A percentile compares a stretch with the other conserved stretches of the same genome.
These are phyloP conservation scores for Usnea hakonensis DNA, from an alignment of 495 filamentous ascomycete genomes.

Conservation along the genomic window DNA sequence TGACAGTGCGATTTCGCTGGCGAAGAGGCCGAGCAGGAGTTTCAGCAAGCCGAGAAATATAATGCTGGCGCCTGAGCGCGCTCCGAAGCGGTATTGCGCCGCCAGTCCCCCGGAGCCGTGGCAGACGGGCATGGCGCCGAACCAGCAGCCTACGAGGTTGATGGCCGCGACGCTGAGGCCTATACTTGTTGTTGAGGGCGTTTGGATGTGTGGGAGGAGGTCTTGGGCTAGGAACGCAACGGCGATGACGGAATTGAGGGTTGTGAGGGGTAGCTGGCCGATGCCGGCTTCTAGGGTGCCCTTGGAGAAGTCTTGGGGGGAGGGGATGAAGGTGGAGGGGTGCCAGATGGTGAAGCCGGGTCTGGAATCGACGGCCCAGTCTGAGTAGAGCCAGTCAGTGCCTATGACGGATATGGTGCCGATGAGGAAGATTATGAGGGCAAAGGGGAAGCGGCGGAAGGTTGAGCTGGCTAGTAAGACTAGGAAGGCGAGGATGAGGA, in stretches of 20 bases:
- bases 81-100: slow-evolving; percentile 83
- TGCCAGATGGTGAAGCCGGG: slow-evolving; percentile 48
- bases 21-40: slow-evolving; percentile 63
- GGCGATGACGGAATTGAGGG: slow-evolving; percentile 84
- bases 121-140: slow-evolving; percentile 92
- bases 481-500: slow-evolving; percentile 43
- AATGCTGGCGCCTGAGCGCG: slow-evolving; percentile 74
- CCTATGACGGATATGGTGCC: slow-evolving; percentile 52
- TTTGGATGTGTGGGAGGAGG: slow-evolving; percentile 58
- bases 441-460: slow-evolving; percentile 61
- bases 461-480: slow-evolving; percentile 55
- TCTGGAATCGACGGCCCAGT: slow-evolving; percentile 17
- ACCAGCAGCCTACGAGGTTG: slow-evolving; percentile 82
- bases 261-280: slow-evolving; percentile 82
- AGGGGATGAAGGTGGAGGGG: slow-evolving; percentile 39
- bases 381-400: slow-evolving; percentile 11
- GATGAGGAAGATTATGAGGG: slow-evolving; percentile 58
- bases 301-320: slow-evolving; percentile 36
- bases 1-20: slow-evolving; percentile 59
- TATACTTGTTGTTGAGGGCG: slow-evolving; percentile 62
- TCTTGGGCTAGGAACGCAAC: slow-evolving; percentile 66
- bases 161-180: slow-evolving; percentile 73
- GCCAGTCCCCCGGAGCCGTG: slow-evolving; percentile 89
- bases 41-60: slow-evolving; percentile 73
- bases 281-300: slow-evolving; percentile 56